Base-by-base conservation (phyloP, 176 grass and related monocot genomes). In the Lolium rigidum region DNA sequence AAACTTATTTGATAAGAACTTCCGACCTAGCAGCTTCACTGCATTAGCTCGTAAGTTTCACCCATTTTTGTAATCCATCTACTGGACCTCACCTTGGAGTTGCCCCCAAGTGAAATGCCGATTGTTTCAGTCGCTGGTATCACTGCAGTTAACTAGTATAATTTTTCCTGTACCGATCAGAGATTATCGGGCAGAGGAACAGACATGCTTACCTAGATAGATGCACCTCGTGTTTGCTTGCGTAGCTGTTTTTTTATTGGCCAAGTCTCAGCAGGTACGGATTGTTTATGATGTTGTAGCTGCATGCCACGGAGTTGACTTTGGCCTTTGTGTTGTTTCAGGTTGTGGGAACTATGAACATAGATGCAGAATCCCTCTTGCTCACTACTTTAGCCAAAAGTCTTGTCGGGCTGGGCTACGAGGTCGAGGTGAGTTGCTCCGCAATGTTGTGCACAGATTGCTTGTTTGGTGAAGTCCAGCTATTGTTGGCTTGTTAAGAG, bases 361-460 rank as follows among this genome's bases (percentile, higher is more conserved):
- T 85, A 52, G 88, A 95, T 81, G 75, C 91, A 77, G 82, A 91
- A 81, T 86, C 90, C 51, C 72, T 98, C 76, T 91, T 98, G 97
- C 90, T 98, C 70, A 75, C 94, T 39, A 95, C 94, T 84, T 50
- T 95, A 77, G 86, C 88, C 28, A 94, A 90, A 75, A 81, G 86
- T 66, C 90, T 98, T 56, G 79, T 51, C 9, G 85, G 62, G 47
- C 92, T 98, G 82, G 88, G 97, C 74, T 98, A 98, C 71, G 85
- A 79, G 56, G 77, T 95, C 55, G 91, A 84, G 78, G 97, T 98
- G 76, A 88, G 91, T 83, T 83, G 37, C 31, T 77, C 70, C 82
- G 60, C 56, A 77, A 63, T 14, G 21, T 15, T 74, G 50, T 74
- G 20, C 25, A 64, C 59, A 52, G 55, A 15, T 72, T 56, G 5